Conservation (phyloP, 345 rosid genomes). For the Citrus trifoliata region DNA sequence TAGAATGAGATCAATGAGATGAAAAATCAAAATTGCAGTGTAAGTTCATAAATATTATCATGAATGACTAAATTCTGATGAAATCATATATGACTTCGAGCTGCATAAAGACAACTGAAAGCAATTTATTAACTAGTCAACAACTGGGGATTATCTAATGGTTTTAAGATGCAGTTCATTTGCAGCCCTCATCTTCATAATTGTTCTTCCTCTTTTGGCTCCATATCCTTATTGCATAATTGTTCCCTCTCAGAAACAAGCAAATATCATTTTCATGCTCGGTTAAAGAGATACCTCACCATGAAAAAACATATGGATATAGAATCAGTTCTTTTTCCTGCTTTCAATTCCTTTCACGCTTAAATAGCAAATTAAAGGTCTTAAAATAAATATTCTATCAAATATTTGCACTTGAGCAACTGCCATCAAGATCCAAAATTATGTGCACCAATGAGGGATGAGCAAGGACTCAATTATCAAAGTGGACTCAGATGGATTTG, state of each 20-base stretch:
- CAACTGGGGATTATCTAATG: not conserved
- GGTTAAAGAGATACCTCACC: not conserved
- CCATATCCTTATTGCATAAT: not conserved
- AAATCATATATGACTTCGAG: not conserved
- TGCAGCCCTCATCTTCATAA: not conserved
- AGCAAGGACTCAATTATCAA: not conserved
- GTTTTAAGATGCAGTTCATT: not conserved
- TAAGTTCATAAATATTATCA: not conserved
- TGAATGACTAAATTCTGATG: not conserved
- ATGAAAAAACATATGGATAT: not conserved
- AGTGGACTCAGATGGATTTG: not conserved
- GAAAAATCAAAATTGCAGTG: not conserved
- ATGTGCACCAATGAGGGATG: not conserved
- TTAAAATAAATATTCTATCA: not conserved
- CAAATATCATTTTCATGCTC: not conserved
- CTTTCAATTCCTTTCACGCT: not conserved
- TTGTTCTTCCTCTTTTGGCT: not conserved
- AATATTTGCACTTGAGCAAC: not conserved
- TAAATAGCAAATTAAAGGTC: not conserved
- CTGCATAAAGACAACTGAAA: not conserved
- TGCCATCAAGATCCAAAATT: not conserved
- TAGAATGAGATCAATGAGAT: not conserved
- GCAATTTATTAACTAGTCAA: not conserved
- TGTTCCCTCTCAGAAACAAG: not conserved
- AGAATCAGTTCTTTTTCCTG: not conserved